A percentile compares a stretch with the other conserved stretches of the same genome.
phyloP scores from a whole-genome alignment of 2,329 filamentous ascomycete species.

The Microsporum canis region DNA sequence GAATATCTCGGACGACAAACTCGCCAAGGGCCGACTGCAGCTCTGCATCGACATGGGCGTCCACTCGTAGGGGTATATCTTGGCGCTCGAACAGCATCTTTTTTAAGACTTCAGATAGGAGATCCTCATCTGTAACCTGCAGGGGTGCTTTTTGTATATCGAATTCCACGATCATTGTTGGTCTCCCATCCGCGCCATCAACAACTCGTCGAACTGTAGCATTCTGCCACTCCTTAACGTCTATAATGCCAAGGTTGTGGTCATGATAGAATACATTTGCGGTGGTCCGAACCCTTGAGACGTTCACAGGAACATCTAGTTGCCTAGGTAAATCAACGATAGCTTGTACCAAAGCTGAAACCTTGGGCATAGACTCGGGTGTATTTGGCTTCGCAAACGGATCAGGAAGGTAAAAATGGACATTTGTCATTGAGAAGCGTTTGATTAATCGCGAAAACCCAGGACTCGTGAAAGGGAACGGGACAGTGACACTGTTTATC shows the following conservation, averaged over 20 bases:
- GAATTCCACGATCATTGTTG: constrained; percentile 62
- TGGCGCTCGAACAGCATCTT: constrained; percentile 63
- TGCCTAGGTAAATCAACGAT: constrained; percentile 69
- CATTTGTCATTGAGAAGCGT: constrained; percentile 75
- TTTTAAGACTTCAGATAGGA: constrained; percentile 72
- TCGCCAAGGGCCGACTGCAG: constrained; percentile 71
- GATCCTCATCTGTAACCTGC: constrained; percentile 64
- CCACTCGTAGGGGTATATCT: constrained; percentile 59
- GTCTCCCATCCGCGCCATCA: constrained; percentile 45
- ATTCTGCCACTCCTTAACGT: constrained; percentile 69
- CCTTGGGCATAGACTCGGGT: constrained; percentile 60
- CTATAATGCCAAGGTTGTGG: constrained; percentile 67
- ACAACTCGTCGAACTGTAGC: constrained; percentile 67
- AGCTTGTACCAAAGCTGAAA: constrained; percentile 74
- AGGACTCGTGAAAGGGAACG: constrained; percentile 70
- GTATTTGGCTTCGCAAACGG: constrained; percentile 64
- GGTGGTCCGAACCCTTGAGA: constrained; percentile 62
- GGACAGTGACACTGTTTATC: constrained; percentile 68
- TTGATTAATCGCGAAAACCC: constrained; percentile 73
- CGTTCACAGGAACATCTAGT: constrained; percentile 73
- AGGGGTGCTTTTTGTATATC: constrained; percentile 68
- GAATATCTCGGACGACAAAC: constrained; percentile 71
- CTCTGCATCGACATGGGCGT: constrained; percentile 71
- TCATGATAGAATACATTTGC: constrained; percentile 71
- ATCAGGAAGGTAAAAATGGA: constrained; percentile 75